Conservation (phyloP, 257 asterid species). For the Plectranthus barbatus region DNA sequence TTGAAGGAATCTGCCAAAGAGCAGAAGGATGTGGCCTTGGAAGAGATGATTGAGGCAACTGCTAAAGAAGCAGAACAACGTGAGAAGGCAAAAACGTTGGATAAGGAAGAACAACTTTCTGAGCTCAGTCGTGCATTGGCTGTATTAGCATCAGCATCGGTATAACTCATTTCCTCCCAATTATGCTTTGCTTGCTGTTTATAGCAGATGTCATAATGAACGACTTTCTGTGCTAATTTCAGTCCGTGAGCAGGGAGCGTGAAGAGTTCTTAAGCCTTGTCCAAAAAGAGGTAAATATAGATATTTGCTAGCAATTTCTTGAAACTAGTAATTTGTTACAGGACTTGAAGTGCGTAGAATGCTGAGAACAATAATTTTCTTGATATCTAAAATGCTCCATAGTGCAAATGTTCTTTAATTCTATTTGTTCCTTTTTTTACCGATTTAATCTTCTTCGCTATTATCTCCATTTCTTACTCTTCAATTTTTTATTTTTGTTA, state of each 20-base stretch:
- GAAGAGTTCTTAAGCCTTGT: conserved; percentile 93
- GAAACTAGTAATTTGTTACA: neutral
- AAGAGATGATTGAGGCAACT: conserved; percentile 72
- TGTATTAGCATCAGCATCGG: conserved; percentile 91
- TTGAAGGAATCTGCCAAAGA: conserved; percentile 53
- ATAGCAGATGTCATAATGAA: conserved; percentile 10
- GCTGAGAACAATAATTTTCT: too few species aligned
- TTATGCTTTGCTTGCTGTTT: conserved; percentile 17
- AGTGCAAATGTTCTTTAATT: neutral
- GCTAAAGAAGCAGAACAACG: conserved; percentile 57
- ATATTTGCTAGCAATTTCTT: conserved; percentile 12
- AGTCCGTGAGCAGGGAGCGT: conserved; percentile 98
- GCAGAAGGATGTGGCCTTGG: conserved; percentile 86
- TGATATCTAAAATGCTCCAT: neutral
- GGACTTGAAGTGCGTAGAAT: neutral
- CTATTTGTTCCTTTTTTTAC: neutral
- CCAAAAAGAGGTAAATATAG: conserved; percentile 73
- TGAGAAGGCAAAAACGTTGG: conserved; percentile 43
- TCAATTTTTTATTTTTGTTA: too few species aligned
- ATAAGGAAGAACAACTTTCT: conserved; percentile 87
- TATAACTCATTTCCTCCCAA: conserved; percentile 23
- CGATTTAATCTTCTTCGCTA: neutral
- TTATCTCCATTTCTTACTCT: conserved; percentile 1
- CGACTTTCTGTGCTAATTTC: conserved; percentile 32
- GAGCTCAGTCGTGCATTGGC: conserved; percentile 94